Percentiles rank a stretch among this genome's conserved stretches.
phyloP scores from a whole-genome alignment of 164 flowering plant species.

The Tetrastigma voinierianum region DNA sequence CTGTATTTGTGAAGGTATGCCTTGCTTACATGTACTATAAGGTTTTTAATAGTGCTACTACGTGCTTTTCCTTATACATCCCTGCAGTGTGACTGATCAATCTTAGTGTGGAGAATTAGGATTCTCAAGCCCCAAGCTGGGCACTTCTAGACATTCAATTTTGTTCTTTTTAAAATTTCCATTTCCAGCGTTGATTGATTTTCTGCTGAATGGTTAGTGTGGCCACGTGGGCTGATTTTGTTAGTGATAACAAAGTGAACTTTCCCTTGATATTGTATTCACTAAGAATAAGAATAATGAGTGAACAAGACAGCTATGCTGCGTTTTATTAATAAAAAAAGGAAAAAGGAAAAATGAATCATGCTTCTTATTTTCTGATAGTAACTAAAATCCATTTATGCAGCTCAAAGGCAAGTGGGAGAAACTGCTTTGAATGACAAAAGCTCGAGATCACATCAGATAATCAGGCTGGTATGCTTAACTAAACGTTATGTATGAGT shows the following conservation, averaged over 20 bases:
- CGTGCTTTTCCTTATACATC: not conserved
- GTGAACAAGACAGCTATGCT: too few species aligned
- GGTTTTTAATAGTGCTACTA: not conserved
- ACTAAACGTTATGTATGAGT: not conserved
- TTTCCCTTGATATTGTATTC: not conserved
- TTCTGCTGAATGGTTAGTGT: not conserved
- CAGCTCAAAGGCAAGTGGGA: slow-evolving; percentile 83
- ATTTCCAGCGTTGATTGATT: not conserved
- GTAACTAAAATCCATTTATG: slow-evolving; percentile 8
- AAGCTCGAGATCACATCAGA: slow-evolving; percentile 84
- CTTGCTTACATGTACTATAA: not conserved
- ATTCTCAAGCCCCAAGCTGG: not conserved
- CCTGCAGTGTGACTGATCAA: not conserved
- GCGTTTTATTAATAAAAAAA: too few species aligned
- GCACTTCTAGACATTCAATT: not conserved
- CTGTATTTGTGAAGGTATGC: slow-evolving; percentile 72
- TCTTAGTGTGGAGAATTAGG: not conserved
- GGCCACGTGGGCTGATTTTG: not conserved
- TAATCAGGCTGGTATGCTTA: slow-evolving; percentile 57
- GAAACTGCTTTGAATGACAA: slow-evolving; percentile 72
- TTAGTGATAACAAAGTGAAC: not conserved
- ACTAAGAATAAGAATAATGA: not conserved
- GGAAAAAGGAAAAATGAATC: too few species aligned
- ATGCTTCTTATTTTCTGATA: not conserved
- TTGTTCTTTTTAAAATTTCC: not conserved